phyloP scores from a whole-genome alignment of 2,329 filamentous ascomycete genomes.

The Phialophora expanda region DNA sequence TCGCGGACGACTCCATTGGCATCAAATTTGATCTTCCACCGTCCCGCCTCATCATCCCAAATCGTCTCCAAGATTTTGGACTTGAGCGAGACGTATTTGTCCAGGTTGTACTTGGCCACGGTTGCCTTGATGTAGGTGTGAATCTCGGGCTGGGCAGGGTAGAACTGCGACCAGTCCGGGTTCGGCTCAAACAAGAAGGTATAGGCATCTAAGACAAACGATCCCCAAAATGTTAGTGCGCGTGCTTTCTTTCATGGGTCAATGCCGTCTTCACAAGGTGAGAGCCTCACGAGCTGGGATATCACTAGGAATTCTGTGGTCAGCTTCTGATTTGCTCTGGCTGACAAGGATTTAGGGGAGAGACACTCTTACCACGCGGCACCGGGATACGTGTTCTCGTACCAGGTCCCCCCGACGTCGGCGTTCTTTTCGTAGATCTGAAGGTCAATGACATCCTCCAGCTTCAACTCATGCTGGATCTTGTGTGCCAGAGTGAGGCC shows the following conservation, averaged over 20 bases:
- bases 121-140: conserved; percentile 40
- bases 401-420: conserved; percentile 47
- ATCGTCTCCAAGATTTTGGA: conserved; percentile 39
- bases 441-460: conserved; percentile 42
- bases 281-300: conserved; percentile 40
- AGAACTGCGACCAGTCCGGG: conserved; percentile 37
- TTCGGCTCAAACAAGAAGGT: conserved; percentile 46
- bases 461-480: conserved; percentile 30
- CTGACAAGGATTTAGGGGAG: conserved; percentile 10
- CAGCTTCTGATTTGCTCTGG: conserved; percentile 16
- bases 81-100: conserved; percentile 40
- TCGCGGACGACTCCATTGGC: conserved; percentile 27
- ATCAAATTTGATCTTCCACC: conserved; percentile 42
- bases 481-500: conserved; percentile 33
- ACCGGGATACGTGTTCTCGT: conserved; percentile 52
- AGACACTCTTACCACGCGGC: conserved; percentile 41
- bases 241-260: conserved; percentile 12
- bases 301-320: conserved; percentile 43
- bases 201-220: conserved; percentile 39
- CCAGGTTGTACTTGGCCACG: conserved; percentile 36
- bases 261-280: conserved; percentile 15
- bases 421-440: conserved; percentile 45
- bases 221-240: conserved; percentile 11
- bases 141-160: conserved; percentile 40
- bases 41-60: conserved; percentile 42